These are phyloP conservation scores for Paradendryphiella salina DNA, from an alignment of 2,329 filamentous ascomycete species.

Conservation along the genomic window DNA sequence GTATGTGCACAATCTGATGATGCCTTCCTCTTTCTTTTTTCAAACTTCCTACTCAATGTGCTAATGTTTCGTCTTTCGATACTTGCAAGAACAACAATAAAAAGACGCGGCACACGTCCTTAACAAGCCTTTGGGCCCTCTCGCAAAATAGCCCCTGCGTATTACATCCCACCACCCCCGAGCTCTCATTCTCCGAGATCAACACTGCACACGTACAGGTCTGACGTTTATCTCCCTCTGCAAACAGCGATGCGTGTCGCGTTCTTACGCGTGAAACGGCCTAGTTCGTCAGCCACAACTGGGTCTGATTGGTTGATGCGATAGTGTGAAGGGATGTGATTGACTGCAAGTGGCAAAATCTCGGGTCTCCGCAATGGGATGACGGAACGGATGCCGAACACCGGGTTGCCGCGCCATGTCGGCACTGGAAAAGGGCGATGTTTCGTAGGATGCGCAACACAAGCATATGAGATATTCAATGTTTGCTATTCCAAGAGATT, in stretches of 20 bases:
- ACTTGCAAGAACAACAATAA: too few species aligned
- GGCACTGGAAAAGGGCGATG: not conserved
- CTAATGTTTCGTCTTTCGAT: too few species aligned
- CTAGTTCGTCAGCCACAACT: not conserved
- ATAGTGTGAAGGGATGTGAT: not conserved
- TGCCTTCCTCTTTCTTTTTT: too few species aligned
- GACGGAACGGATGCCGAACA: not conserved
- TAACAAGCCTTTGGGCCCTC: not conserved
- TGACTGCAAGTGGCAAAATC: not conserved
- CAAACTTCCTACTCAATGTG: too few species aligned
- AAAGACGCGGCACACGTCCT: not conserved
- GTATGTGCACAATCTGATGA: too few species aligned
- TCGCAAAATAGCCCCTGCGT: too few species aligned
- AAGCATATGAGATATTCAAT: not conserved
- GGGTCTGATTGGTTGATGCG: not conserved
- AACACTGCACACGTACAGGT: not conserved
- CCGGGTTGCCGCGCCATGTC: not conserved
- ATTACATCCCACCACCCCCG: not conserved
- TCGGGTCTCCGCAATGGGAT: conserved; percentile 2
- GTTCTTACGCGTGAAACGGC: not conserved
- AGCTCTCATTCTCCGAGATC: conserved; percentile 1
- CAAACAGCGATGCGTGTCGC: not conserved
- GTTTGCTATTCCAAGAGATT: not conserved
- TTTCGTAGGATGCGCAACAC: not conserved
- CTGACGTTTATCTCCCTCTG: not conserved